Base-by-base conservation (phyloP, 1,284 basidiomycete genomes). In the Inonotus hispidus region DNA sequence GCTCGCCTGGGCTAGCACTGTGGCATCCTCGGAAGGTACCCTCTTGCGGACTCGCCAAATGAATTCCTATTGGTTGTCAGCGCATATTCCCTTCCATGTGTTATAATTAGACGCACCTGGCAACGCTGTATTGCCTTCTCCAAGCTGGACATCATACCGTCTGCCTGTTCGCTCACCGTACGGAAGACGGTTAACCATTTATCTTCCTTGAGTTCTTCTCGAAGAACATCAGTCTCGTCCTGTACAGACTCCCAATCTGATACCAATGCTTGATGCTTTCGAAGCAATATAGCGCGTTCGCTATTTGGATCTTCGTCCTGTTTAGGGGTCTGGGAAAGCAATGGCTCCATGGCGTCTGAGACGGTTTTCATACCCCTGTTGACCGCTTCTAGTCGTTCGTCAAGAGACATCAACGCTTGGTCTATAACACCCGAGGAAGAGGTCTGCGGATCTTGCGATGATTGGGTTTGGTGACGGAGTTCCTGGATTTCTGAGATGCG, bases 121-220 rank as follows among this genome's bases (percentile, higher is more conserved):
- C 90, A 93, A 67, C 90, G 82, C 66, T 86, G 86, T 50, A 95
- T 85, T 6, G 90, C 91, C 71, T 94, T 96, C 76, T 97, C 92
- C 65, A 98, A 74, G 68, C 92, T 93, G 29, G 87, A 85, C 93
- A 98, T 95, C 94, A 98, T 96, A 29, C 91, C 92, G 70, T 95
- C 90, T 37, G 94, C 94, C 73, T 98, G 95, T 64, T 92, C 87
- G 13, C 88, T 90, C 46, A 94, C 93, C 39, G 92, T 94, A 65
- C 92, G 82, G 73, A 98, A 98, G n/a, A 97, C 90, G 8, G 88
- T 89, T 68, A 98, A 80, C 89, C 93, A 97, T 70, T 93, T 95
- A 73, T 98, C 95, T 73, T 98, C 96, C 73, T 92, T 93, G 63
- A 98, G 78, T 72, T 98, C 95, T 69, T 93, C 91, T 65, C 90